phyloP scores from a whole-genome alignment of 257 asterid species.

The Nicotiana noctiflora region DNA sequence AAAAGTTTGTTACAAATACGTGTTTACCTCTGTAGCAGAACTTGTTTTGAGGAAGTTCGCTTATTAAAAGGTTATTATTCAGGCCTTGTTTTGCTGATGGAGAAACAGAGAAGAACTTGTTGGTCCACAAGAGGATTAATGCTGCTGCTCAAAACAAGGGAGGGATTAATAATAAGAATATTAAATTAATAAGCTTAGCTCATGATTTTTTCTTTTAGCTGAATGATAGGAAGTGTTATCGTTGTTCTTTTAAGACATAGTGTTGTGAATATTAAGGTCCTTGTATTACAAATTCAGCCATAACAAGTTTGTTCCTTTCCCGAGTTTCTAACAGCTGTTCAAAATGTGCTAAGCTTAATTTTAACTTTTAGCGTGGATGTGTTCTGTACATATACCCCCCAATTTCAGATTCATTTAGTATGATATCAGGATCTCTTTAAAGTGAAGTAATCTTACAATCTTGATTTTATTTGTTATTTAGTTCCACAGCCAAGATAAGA shows the following conservation, averaged over 20 bases:
- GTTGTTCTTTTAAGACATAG: neutral
- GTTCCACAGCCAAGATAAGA: slow-evolving; percentile 81
- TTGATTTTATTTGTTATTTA: slow-evolving; percentile 32
- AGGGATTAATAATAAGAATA: neutral
- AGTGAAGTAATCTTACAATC: slow-evolving; percentile 21
- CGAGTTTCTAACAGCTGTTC: neutral
- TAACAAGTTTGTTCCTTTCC: neutral
- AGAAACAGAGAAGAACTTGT: neutral
- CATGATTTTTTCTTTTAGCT: neutral
- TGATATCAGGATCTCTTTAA: slow-evolving; percentile 13
- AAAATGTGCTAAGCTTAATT: neutral
- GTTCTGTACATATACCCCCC: neutral
- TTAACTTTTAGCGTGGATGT: neutral
- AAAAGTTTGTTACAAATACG: neutral
- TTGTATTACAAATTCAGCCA: neutral
- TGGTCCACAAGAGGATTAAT: neutral
- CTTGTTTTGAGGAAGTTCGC: neutral
- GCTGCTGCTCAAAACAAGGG: neutral
- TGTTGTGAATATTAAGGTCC: neutral
- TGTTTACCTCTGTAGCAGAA: neutral
- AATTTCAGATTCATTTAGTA: neutral
- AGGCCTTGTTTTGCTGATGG: neutral
- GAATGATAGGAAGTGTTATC: neutral
- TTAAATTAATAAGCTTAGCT: too few relatives aligned
- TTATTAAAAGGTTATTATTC: neutral